These are phyloP conservation scores for Arbutus unedo DNA, from an alignment of 148 eudicot species.

Conservation along the genomic window DNA sequence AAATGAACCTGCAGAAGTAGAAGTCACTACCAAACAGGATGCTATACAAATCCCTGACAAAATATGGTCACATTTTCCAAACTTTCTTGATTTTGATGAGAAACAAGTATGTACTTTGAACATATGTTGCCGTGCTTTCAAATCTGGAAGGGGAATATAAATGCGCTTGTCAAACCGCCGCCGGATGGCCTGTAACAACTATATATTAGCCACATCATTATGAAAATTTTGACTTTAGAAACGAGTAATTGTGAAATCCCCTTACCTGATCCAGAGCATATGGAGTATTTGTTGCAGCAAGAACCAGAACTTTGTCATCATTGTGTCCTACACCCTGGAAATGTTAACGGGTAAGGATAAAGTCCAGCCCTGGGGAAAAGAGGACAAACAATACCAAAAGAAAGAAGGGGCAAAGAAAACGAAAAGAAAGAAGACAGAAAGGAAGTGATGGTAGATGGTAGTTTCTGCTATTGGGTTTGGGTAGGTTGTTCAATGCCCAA, in stretches of 20 bases:
- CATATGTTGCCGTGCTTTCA: slow-evolving; percentile 95
- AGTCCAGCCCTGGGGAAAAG: neutral
- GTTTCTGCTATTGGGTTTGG: neutral
- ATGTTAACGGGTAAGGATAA: slow-evolving; percentile 1
- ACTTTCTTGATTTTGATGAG: neutral
- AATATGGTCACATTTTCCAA: neutral
- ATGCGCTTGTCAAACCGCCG: slow-evolving; percentile 97
- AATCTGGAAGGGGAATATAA: slow-evolving; percentile 95
- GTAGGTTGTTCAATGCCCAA: neutral
- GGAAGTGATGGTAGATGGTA: neutral
- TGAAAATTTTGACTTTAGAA: neutral
- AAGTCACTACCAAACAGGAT: slow-evolving; percentile 8
- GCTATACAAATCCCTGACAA: neutral
- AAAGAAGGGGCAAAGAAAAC: neutral
- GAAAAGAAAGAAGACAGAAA: slow-evolving; percentile 2
- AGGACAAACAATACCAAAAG: neutral
- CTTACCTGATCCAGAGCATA: slow-evolving; percentile 94
- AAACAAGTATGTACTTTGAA: slow-evolving; percentile 56
- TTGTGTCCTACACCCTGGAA: slow-evolving; percentile 92
- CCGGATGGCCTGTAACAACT: slow-evolving; percentile 69
- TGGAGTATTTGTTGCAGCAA: slow-evolving; percentile 98
- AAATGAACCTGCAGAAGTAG: slow-evolving; percentile 75
- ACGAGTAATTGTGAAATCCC: neutral
- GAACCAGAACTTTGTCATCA: slow-evolving; percentile 98
- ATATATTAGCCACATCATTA: slow-evolving; percentile 15